These are phyloP conservation scores for Gossypium gossypioides DNA, from an alignment of 441 rosid genomes.

Conservation along the genomic window DNA sequence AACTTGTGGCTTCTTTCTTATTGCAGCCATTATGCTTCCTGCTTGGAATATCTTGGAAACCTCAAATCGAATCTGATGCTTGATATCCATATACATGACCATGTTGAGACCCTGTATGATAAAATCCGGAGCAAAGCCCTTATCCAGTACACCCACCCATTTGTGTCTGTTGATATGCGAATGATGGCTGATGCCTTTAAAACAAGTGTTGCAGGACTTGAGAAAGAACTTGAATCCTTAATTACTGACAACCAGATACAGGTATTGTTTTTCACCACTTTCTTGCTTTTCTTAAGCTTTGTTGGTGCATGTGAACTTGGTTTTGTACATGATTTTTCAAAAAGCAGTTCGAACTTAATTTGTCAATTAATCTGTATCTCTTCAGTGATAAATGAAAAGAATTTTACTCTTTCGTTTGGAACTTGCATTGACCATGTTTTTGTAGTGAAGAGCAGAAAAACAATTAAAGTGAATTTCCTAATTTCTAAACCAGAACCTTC, in stretches of 20 bases:
- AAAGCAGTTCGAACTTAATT: background rate
- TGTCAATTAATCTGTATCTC: background rate
- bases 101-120: constrained; percentile 70
- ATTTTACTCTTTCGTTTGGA: background rate
- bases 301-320: too few species aligned
- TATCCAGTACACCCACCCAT: constrained; percentile 94
- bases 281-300: background rate
- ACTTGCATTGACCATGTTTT: background rate
- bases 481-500: background rate
- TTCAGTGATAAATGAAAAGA: background rate
- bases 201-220: constrained; percentile 68
- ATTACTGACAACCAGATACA: constrained; percentile 90
- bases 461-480: background rate
- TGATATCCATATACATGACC: constrained; percentile 89
- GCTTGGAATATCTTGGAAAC: constrained; percentile 80
- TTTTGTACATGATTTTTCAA: background rate
- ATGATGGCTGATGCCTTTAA: constrained; percentile 97
- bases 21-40: constrained; percentile 83
- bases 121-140: constrained; percentile 90
- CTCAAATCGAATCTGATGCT: constrained; percentile 73
- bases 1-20: background rate
- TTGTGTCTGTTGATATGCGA: constrained; percentile 82
- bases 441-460: background rate
- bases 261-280: constrained; percentile 27
- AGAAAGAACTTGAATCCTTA: constrained; percentile 81